Percentiles rank a stretch among this genome's conserved stretches.
phyloP scores from a whole-genome alignment of 1,284 basidiomycete species.

The Ustilago xerochloae region DNA sequence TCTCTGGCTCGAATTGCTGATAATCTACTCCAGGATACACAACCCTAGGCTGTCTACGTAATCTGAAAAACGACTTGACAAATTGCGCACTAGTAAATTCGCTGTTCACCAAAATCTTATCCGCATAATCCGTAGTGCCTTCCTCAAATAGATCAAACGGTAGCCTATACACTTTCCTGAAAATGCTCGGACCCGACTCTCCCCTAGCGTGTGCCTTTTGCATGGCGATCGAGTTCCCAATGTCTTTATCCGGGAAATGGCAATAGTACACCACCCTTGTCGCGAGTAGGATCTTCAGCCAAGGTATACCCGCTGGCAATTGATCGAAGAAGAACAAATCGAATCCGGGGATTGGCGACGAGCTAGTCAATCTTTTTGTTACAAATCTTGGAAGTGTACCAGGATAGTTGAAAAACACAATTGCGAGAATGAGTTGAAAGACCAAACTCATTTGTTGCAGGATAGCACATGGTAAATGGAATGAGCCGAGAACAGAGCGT shows the following conservation, averaged over 20 bases:
- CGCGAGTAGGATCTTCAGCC: conserved; percentile 77
- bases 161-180: conserved; percentile 74
- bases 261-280: conserved; percentile 94
- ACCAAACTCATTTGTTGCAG: conserved; percentile 83
- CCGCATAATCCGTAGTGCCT: conserved; percentile 86
- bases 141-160: conserved; percentile 94
- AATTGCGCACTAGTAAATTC: conserved; percentile 79
- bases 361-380: conserved; percentile 40
- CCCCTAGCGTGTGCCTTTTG: conserved; percentile 66
- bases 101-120: conserved; percentile 91
- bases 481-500: conserved; percentile 78
- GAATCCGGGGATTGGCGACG: conserved; percentile 67
- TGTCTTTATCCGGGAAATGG: conserved; percentile 87
- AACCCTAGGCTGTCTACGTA: conserved; percentile 76
- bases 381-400: conserved; percentile 62
- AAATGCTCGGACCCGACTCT: conserved; percentile 42
- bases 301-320: conserved; percentile 87
- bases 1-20: conserved; percentile 19
- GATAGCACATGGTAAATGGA: conserved; percentile 91
- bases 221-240: conserved; percentile 72
- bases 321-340: conserved; percentile 97
- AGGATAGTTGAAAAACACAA: conserved; percentile 64
- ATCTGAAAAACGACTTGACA: conserved; percentile 78
- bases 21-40: conserved; percentile 86
- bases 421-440: conserved; percentile 57